phyloP scores from a whole-genome alignment of 441 rosid species.

The Populus tomentosa region DNA sequence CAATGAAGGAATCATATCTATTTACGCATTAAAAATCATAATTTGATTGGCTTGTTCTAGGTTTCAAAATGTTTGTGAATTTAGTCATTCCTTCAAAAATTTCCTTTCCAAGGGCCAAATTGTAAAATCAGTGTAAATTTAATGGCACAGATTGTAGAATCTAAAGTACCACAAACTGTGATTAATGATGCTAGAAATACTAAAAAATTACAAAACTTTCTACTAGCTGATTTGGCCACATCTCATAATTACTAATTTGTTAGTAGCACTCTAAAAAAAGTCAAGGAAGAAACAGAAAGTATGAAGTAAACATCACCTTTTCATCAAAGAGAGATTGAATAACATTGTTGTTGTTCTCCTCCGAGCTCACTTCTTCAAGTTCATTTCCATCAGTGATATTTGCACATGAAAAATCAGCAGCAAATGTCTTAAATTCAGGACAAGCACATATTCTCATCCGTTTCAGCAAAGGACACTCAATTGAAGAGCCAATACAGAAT shows the following conservation, averaged over 20 bases:
- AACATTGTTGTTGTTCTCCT: not conserved
- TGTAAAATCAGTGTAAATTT: no score
- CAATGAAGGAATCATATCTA: no score
- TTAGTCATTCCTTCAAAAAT: no score
- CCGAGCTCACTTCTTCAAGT: not conserved
- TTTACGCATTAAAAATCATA: no score
- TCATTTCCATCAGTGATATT: no score
- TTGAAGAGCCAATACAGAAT: not conserved
- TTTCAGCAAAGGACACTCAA: conserved; percentile 8
- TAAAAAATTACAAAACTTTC: not conserved
- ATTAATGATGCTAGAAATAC: no score
- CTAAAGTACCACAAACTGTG: no score
- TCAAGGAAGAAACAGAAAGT: not conserved
- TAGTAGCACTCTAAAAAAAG: not conserved
- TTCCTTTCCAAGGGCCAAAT: no score
- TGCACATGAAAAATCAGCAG: not conserved
- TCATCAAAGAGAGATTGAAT: conserved; percentile 10
- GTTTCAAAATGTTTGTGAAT: no score
- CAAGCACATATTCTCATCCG: not conserved
- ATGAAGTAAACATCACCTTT: not conserved
- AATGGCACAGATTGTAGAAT: no score
- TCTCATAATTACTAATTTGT: not conserved
- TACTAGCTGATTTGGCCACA: not conserved
- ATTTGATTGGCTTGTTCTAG: no score
- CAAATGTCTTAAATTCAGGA: not conserved